Conservation (phyloP, 78 protist genomes). For the Cyanophora paradoxa region DNA sequence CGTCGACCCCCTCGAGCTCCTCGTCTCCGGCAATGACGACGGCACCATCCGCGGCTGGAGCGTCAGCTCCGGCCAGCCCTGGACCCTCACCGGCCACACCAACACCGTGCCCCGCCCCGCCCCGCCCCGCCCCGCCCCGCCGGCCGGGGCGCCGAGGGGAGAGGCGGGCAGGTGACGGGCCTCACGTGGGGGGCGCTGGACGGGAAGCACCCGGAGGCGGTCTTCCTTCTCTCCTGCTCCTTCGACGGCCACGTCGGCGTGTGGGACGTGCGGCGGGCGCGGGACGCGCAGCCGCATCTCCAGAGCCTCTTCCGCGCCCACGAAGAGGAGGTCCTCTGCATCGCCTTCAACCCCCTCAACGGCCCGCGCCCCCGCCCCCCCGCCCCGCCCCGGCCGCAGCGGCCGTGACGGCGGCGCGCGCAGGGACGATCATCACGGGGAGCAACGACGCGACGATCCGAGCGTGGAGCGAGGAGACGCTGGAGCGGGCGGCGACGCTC, state of each 20-base stretch:
- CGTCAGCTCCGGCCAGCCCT: not conserved
- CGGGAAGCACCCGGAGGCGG: too few species aligned
- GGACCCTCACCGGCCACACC: not conserved
- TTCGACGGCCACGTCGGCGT: not conserved
- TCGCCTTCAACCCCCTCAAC: not conserved
- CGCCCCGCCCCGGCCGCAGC: too few species aligned
- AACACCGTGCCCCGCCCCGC: conserved; percentile 1
- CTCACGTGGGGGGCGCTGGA: too few species aligned
- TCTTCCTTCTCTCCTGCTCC: not conserved
- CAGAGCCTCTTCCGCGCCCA: not conserved
- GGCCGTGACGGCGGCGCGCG: too few species aligned
- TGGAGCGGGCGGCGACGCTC: not conserved
- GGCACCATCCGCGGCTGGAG: conserved; percentile 10
- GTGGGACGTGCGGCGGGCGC: not conserved
- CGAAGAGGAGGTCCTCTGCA: not conserved
- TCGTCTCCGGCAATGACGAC: conserved; percentile 5
- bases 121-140: too few species aligned
- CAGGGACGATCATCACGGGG: not conserved
- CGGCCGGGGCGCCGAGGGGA: too few species aligned
- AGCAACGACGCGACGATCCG: not conserved
- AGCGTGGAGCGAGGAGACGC: not conserved
- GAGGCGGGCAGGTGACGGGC: too few species aligned
- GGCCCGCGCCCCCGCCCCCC: too few species aligned
- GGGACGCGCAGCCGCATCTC: not conserved
- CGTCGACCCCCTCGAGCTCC: not conserved